Evolutionary conservation across 768 basidiomycete species (phyloP).

Genomic region (Nidula microcarpa): DNA sequence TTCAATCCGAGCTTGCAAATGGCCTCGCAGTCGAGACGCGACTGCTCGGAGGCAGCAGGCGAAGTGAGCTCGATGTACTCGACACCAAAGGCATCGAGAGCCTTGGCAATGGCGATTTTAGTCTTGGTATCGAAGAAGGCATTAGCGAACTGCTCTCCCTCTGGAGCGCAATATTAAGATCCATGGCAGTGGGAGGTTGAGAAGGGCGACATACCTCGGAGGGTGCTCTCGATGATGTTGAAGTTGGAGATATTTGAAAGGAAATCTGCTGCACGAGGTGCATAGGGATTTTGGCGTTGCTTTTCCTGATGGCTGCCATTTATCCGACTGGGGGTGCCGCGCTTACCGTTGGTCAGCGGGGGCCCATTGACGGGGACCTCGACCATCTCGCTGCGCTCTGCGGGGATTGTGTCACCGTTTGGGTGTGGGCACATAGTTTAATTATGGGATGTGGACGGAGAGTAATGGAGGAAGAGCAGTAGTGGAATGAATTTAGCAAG

Average conservation of each 20-base stretch:
- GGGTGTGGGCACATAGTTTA: conserved; percentile 61
- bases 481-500: background rate
- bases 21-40: conserved; percentile 88
- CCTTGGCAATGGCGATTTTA: conserved; percentile 98
- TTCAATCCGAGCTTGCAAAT: conserved; percentile 99
- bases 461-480: conserved; percentile 7
- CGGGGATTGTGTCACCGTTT: conserved; percentile 44
- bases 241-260: conserved; percentile 91
- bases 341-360: conserved; percentile 36
- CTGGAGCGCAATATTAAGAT: conserved; percentile 33
- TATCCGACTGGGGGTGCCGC: conserved; percentile 33
- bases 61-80: conserved; percentile 99
- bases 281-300: conserved; percentile 73
- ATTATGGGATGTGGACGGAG: background rate
- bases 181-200: conserved; percentile 8
- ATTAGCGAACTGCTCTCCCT: conserved; percentile 99
- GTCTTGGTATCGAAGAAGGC: conserved; percentile 99
- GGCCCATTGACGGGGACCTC: conserved; percentile 50
- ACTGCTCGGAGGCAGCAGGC: conserved; percentile 96
- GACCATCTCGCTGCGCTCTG: conserved; percentile 65
- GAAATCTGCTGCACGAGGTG: conserved; percentile 88
- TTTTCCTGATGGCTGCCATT: conserved; percentile 28
- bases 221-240: conserved; percentile 95
- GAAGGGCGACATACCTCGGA: conserved; percentile 59
- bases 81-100: conserved; percentile 97